phyloP scores from a whole-genome alignment of 176 grass and related monocot species.

The Triticum timopheevii region DNA sequence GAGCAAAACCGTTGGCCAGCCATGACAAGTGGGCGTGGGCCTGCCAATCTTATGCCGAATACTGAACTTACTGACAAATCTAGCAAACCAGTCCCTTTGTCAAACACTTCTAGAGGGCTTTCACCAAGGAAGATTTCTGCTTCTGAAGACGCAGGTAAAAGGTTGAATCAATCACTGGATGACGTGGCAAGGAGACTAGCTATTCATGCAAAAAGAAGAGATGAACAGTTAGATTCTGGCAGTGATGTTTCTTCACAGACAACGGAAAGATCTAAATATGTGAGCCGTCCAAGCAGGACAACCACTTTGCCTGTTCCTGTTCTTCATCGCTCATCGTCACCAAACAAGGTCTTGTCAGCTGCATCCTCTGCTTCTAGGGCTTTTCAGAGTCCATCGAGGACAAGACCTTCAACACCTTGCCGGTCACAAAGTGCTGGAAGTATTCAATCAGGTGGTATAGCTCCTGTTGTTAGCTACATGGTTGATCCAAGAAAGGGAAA shows the following conservation, averaged over 20 bases:
- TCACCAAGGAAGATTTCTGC: constrained; percentile 43
- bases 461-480: constrained; percentile 53
- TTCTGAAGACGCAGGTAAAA: constrained; percentile 33
- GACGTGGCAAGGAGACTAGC: constrained; percentile 51
- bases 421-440: constrained; percentile 51
- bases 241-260: constrained; percentile 31
- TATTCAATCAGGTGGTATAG: constrained; percentile 27
- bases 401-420: constrained; percentile 66
- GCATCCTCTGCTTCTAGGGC: constrained; percentile 32
- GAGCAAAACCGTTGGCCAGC: constrained; percentile 68
- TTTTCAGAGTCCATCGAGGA: constrained; percentile 52
- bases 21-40: constrained; percentile 48
- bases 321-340: constrained; percentile 48
- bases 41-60: constrained; percentile 40
- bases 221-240: constrained; percentile 31
- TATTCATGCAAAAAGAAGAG: constrained; percentile 41
- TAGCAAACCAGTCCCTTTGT: constrained; percentile 25
- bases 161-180: constrained; percentile 42
- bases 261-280: constrained; percentile 50
- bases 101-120: constrained; percentile 52
- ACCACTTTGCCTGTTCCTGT: constrained; percentile 48
- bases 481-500: constrained; percentile 64
- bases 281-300: constrained; percentile 41
- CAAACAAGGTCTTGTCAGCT: constrained; percentile 46
- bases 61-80: constrained; percentile 50